A percentile compares a stretch with the other conserved stretches of the same genome.
Evolutionary conservation across 345 rosid genomes (phyloP).

Genomic region (Fremontodendron californicum): DNA sequence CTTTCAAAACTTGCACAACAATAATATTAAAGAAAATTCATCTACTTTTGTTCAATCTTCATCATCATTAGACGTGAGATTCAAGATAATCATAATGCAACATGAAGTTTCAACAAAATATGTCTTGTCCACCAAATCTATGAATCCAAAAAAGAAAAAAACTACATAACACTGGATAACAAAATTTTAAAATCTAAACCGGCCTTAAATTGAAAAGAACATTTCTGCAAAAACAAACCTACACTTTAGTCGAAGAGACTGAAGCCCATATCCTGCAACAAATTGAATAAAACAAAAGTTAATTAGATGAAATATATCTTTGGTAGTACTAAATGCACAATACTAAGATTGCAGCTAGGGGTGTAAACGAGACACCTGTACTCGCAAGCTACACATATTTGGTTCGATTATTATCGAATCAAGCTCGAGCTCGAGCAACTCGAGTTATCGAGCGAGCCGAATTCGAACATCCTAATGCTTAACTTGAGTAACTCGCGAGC

Average conservation of each 20-base stretch:
- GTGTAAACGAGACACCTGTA: too few relatives aligned
- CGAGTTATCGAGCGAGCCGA: too few relatives aligned
- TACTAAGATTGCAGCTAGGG: neutral
- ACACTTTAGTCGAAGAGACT: constrained; percentile 46
- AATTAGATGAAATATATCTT: neutral
- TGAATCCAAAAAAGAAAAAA: neutral
- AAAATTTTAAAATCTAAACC: constrained; percentile 1
- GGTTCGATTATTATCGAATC: too few relatives aligned
- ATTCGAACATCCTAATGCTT: too few relatives aligned
- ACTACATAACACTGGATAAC: neutral
- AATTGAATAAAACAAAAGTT: neutral
- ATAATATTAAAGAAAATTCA: neutral
- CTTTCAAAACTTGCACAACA: neutral
- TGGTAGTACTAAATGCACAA: neutral
- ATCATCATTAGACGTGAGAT: neutral
- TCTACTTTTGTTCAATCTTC: neutral
- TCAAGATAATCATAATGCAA: neutral
- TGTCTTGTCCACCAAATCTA: constrained; percentile 6
- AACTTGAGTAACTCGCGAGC: too few relatives aligned
- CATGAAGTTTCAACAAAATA: neutral
- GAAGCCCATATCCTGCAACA: constrained; percentile 64
- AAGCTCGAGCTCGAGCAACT: too few relatives aligned
- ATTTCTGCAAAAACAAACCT: neutral
- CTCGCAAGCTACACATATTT: too few relatives aligned
- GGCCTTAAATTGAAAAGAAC: constrained; percentile 4